Conservation (phyloP, 352 stramenopile species). For the Thalassiosira mediterranea region DNA sequence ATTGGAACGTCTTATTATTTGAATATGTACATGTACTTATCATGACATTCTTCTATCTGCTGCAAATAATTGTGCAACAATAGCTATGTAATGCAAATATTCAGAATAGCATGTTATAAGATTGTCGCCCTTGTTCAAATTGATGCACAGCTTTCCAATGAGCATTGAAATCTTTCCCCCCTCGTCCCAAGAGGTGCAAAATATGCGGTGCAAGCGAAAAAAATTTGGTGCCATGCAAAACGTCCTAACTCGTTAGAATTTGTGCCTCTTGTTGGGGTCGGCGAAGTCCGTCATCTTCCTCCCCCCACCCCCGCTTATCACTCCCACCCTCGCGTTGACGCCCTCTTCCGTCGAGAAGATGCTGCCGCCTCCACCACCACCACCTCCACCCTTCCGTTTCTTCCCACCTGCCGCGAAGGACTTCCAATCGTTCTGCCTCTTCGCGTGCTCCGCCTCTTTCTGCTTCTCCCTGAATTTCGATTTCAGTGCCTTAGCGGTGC, state of each 20-base stretch:
- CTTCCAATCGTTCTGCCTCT: slow-evolving; percentile 79
- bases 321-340: slow-evolving; percentile 67
- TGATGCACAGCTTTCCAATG: no score
- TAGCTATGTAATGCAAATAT: no score
- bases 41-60: no score
- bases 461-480: slow-evolving; percentile 65
- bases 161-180: no score
- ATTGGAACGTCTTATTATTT: no score
- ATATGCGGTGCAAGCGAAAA: no score
- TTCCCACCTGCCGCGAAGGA: slow-evolving; percentile 65
- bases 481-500: slow-evolving; percentile 75
- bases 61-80: no score
- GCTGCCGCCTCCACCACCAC: slow-evolving; percentile 22
- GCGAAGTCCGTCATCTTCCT: slow-evolving; percentile 48
- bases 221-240: no score
- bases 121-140: no score
- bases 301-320: slow-evolving; percentile 58
- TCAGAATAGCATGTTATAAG: no score
- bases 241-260: slow-evolving; percentile 18
- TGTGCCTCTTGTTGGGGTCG: slow-evolving; percentile 52
- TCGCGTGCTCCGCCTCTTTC: slow-evolving; percentile 68
- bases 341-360: slow-evolving; percentile 77
- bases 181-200: no score
- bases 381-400: slow-evolving; percentile 36
- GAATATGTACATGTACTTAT: no score